Conservation (phyloP, 106 monocot species). For the Xerophyta viscosa region DNA sequence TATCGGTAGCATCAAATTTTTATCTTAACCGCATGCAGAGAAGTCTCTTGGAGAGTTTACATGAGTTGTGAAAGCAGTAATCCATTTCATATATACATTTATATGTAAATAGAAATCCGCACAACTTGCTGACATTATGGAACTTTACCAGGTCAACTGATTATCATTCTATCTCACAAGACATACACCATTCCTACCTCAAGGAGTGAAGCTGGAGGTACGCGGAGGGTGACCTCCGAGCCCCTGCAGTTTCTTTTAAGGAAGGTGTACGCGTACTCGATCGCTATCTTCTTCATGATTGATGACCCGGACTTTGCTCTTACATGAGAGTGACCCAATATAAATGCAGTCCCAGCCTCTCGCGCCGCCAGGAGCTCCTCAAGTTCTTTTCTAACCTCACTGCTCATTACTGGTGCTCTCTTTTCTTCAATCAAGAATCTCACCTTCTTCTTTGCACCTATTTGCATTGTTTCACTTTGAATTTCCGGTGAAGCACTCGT, state of each 20-base stretch:
- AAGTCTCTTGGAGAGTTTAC: too few relatives aligned
- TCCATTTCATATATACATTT: too few relatives aligned
- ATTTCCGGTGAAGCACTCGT: conserved; percentile 3
- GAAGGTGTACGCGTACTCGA: conserved; percentile 46
- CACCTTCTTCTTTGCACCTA: conserved; percentile 19
- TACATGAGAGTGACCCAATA: conserved; percentile 59
- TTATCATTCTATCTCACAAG: conserved; percentile 17
- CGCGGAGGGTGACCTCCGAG: conserved; percentile 44
- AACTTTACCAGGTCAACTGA: too few relatives aligned
- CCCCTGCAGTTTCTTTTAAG: conserved; percentile 54
- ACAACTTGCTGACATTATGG: too few relatives aligned
- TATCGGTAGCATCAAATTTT: too few relatives aligned
- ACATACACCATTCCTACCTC: conserved; percentile 68
- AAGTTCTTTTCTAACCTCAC: conserved; percentile 29
- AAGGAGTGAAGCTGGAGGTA: conserved; percentile 52
- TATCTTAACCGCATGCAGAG: too few relatives aligned
- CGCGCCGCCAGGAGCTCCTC: conserved; percentile 33
- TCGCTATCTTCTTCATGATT: conserved; percentile 33
- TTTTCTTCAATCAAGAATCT: conserved; percentile 29
- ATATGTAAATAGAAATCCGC: too few relatives aligned
- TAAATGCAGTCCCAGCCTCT: conserved; percentile 57
- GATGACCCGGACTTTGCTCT: conserved; percentile 39
- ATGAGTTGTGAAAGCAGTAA: too few relatives aligned
- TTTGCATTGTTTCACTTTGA: conserved; percentile 2
- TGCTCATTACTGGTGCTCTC: neutral